phyloP scores from a whole-genome alignment of 1,139 yeast genomes.

The Hyphopichia pseudoburtonii region DNA sequence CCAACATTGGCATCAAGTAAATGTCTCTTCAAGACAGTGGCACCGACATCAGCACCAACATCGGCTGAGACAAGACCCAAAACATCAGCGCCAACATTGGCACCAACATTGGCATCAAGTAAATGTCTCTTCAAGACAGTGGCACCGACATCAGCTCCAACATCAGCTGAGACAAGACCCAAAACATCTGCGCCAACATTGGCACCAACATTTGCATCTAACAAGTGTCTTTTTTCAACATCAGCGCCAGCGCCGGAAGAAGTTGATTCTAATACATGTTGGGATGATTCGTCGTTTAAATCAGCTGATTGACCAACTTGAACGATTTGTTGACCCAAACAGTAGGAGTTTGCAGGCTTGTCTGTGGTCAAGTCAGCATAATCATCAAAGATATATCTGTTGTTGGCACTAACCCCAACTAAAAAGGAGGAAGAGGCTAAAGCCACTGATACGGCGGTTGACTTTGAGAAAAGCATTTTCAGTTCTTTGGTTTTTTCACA shows the following conservation, averaged over 20 bases:
- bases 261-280: conserved; percentile 13
- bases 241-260: conserved; percentile 11
- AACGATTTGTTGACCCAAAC: conserved; percentile 5
- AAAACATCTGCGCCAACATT: conserved; percentile 10
- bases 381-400: conserved; percentile 8
- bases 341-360: conserved; percentile 5
- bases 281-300: conserved; percentile 12
- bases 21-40: conserved; percentile 4
- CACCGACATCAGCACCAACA: conserved; percentile 3
- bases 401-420: conserved; percentile 12
- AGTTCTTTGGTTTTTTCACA: no score
- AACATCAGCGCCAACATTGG: conserved; percentile 11
- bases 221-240: conserved; percentile 11
- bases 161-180: conserved; percentile 5
- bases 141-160: conserved; percentile 8
- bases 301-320: conserved; percentile 6
- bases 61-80: conserved; percentile 5
- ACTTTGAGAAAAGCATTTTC: conserved; percentile 17
- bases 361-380: conserved; percentile 9
- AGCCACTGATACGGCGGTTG: conserved; percentile 16
- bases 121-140: conserved; percentile 14
- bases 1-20: conserved; percentile 6
- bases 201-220: conserved; percentile 14
- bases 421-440: conserved; percentile 16
- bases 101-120: conserved; percentile 14